Evolutionary conservation across 345 rosid genomes (phyloP).

Genomic region (Microthlaspi erraticum): DNA sequence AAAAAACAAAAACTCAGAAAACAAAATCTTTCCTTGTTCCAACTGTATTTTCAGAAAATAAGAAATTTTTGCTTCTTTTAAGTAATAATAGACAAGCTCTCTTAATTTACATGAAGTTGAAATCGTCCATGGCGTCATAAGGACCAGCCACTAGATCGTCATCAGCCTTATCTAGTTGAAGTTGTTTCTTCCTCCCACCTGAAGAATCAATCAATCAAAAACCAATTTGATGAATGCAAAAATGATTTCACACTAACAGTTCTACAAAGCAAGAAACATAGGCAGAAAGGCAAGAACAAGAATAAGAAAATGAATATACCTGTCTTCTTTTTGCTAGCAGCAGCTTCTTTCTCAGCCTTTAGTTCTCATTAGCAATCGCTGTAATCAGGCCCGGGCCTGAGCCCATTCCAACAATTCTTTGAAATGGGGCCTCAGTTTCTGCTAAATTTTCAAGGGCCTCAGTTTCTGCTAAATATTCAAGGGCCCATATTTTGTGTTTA

Average conservation of each 20-base stretch:
- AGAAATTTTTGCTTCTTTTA: slow-evolving; percentile 14
- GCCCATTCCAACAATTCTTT: no score
- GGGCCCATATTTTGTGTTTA: no score
- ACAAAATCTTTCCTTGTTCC: slow-evolving; percentile 9
- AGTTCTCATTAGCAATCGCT: slow-evolving; percentile 91
- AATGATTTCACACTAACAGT: not conserved
- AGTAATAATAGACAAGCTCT: slow-evolving; percentile 25
- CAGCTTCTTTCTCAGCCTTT: slow-evolving; percentile 93
- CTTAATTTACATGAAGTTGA: slow-evolving; percentile 74
- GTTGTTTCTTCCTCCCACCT: slow-evolving; percentile 84
- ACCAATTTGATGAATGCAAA: not conserved
- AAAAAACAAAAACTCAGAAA: slow-evolving; percentile 26
- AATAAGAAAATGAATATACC: no score
- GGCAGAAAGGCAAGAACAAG: not conserved
- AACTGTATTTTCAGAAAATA: no score
- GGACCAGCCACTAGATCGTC: slow-evolving; percentile 64
- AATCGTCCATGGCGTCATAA: slow-evolving; percentile 72
- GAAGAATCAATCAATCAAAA: slow-evolving; percentile 42
- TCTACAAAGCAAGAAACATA: not conserved
- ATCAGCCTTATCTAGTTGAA: slow-evolving; percentile 71
- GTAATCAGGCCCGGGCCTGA: no score
- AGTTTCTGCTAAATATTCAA: no score
- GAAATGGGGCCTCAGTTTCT: no score
- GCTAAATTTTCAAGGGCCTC: no score
- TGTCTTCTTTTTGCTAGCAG: slow-evolving; percentile 78